Conservation (phyloP, 257 asterid species). For the Anisodus tanguticus region DNA sequence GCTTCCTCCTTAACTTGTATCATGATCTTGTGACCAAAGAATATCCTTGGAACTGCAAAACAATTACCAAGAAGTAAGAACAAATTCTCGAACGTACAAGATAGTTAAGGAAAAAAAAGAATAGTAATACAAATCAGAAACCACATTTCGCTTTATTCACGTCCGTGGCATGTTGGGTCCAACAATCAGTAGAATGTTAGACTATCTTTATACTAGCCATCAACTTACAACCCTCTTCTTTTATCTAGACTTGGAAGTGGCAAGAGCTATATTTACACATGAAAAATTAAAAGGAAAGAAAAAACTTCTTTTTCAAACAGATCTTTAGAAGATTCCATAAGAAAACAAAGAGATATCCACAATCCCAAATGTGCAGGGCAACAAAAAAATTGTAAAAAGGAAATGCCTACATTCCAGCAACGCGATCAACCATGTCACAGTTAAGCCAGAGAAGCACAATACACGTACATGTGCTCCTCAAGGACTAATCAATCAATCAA, state of each 20-base stretch:
- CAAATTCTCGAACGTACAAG: too few species aligned
- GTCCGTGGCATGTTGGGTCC: too few species aligned
- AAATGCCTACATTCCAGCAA: neutral
- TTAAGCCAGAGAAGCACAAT: neutral
- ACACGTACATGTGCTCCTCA: neutral
- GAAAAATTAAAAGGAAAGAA: neutral
- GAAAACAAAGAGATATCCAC: neutral
- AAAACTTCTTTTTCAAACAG: neutral
- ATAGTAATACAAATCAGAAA: too few species aligned
- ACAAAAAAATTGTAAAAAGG: neutral
- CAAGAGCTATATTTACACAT: constrained; percentile 4
- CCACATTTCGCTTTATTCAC: too few species aligned
- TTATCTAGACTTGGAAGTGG: too few species aligned
- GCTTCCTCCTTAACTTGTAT: constrained; percentile 49
- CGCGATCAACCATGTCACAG: neutral
- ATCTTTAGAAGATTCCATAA: neutral
- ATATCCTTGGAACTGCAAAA: constrained; percentile 30
- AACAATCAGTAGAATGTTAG: too few species aligned
- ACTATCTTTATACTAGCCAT: too few species aligned
- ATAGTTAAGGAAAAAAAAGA: too few species aligned
- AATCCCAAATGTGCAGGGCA: constrained; percentile 5
- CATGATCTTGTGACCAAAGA: constrained; percentile 43
- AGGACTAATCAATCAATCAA: neutral
- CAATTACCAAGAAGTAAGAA: neutral
- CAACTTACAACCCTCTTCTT: too few species aligned